Evolutionary conservation across 495 filamentous ascomycete genomes (phyloP).

Genomic region (Cercophora samala): DNA sequence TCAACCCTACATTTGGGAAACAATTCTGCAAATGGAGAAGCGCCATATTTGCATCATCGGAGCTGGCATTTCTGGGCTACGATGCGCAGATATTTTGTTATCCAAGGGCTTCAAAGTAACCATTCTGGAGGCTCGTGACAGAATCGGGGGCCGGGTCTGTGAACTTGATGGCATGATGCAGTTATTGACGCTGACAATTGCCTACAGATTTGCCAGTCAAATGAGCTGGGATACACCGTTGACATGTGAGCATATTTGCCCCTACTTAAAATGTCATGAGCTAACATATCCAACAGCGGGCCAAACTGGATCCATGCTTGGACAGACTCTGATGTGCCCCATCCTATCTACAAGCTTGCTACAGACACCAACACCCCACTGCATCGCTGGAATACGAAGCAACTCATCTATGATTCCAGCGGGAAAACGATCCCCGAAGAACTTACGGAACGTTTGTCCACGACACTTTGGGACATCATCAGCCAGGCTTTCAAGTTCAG

Average conservation of each 20-base stretch:
- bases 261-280: conserved; percentile 16
- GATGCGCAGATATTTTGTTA: conserved; percentile 66
- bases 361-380: conserved; percentile 43
- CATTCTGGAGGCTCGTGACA: too few relatives aligned
- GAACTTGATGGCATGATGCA: too few relatives aligned
- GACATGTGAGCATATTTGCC: too few relatives aligned
- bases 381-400: conserved; percentile 53
- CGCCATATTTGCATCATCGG: conserved; percentile 65
- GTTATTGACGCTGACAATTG: too few relatives aligned
- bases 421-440: conserved; percentile 52
- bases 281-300: conserved; percentile 55
- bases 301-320: conserved; percentile 80
- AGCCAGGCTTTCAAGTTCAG: conserved; percentile 66
- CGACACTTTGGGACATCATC: conserved; percentile 64
- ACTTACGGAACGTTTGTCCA: conserved; percentile 49
- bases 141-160: too few relatives aligned
- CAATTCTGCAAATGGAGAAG: conserved; percentile 15
- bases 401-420: conserved; percentile 52
- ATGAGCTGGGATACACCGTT: too few relatives aligned
- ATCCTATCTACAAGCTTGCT: conserved; percentile 58
- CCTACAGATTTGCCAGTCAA: too few relatives aligned
- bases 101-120: conserved; percentile 57
- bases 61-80: conserved; percentile 66
- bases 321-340: conserved; percentile 60
- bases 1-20: too few relatives aligned